A percentile compares a stretch with the other conserved stretches of the same genome.
phyloP scores from a whole-genome alignment of 2,329 filamentous ascomycete species.

The Rhinocladiella similis region DNA sequence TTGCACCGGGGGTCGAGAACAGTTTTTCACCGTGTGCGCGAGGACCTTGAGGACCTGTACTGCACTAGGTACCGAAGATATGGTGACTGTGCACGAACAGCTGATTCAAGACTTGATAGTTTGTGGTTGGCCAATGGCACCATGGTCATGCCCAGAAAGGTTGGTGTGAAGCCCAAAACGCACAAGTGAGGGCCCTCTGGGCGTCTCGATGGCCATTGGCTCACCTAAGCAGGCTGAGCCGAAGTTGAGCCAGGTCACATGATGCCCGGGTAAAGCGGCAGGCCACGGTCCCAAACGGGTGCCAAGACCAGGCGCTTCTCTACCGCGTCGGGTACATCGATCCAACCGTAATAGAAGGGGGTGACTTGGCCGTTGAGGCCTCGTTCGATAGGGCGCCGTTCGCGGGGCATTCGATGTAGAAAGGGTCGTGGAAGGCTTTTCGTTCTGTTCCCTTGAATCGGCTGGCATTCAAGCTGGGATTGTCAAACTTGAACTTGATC shows the following conservation, averaged over 20 bases:
- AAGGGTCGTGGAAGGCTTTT: constrained; percentile 6
- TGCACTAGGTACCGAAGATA: no score
- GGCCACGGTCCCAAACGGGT: constrained; percentile 3
- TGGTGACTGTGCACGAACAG: no score
- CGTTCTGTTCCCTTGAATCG: background rate
- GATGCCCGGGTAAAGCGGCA: constrained; percentile 12
- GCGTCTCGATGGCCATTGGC: no score
- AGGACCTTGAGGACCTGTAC: no score
- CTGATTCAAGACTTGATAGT: no score
- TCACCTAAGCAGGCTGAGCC: no score
- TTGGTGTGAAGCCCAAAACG: no score
- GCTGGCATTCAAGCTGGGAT: constrained; percentile 3
- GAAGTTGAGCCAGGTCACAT: constrained; percentile 10
- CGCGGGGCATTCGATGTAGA: constrained; percentile 13
- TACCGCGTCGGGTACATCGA: background rate
- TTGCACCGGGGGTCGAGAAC: no score
- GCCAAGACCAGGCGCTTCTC: background rate
- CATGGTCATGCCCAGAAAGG: no score
- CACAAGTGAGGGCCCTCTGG: no score
- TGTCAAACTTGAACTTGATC: constrained; percentile 9
- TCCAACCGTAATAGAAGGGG: constrained; percentile 8
- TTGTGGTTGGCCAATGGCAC: no score
- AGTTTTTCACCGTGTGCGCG: no score
- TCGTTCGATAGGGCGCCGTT: constrained; percentile 6
- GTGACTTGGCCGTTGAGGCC: constrained; percentile 5